Evolutionary conservation across 2,329 filamentous ascomycete genomes (phyloP), one percentile per base, ranked within the genome.

Genomic region (Diaporthe amygdali): DNA sequence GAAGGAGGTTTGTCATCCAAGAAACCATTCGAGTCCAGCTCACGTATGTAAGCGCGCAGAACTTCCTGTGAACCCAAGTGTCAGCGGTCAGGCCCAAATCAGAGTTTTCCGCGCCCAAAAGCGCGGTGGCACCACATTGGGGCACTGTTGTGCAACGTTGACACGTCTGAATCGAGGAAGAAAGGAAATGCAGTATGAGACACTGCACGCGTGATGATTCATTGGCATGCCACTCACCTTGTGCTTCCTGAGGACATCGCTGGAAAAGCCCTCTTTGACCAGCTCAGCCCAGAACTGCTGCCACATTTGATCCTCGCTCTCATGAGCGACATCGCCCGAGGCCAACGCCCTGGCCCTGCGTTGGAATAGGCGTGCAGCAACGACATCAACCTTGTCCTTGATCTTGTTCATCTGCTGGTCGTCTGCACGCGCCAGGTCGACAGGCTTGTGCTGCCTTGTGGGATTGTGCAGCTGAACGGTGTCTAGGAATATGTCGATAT

Each of bases 1-100:
- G 86, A 86, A 3, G 87, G 86, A 15, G 84, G 84, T 41, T 80
- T 78, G 32, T 83, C 84, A 47, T 83, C 82, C 15, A 81, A 77
- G n/a, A 79, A 78, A 44, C 82, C 81, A 68, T 85, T 82, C 49
- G 87, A 84, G 73, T 90, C 87, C 72, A 91, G 84, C 75, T 89
- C 86, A 44, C 87, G 87, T 51, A 91, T 90, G 75, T 91, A 91
- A 25, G 89, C 88, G 72, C 88, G 84, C 30, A 91, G 79, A 12
- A 90, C 83, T 74, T 90, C 87, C 89, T 91, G 70, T 70, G 6
- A 46, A n/a, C 27, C 41, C n/a, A 17, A 64, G 44, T 39, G 68
- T 72, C 44, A 72, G 71, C 44, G n/a, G 30, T 44, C 39, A 63
- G 22, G 17, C 46, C 12, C 63, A 46, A 25, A 22, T 61, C 41